Base-by-base conservation (phyloP, 805 yeast genomes). In the Yarrowia keelungensis region DNA sequence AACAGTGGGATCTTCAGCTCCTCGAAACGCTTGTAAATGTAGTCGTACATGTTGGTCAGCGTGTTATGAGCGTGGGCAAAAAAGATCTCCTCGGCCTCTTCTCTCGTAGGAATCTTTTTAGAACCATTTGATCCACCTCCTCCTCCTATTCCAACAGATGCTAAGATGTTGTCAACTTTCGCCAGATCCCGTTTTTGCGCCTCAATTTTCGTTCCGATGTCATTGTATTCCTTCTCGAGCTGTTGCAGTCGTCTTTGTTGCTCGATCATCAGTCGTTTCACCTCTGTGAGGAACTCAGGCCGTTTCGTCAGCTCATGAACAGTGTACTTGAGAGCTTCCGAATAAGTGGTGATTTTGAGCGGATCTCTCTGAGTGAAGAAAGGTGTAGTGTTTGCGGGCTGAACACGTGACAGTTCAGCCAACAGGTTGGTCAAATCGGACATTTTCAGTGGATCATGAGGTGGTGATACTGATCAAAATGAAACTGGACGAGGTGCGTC, bases 1-100 rank as follows among this genome's bases (percentile, higher is more conserved):
- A 62, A 62, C 39, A 62, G 26, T 2, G 67, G 67, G 8, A 62
- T 32, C 47, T 49, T 16, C 26, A 62, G 56, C 46, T 62, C 56
- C 67, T 62, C 56, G 9, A 62, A 41, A 19, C 67, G 67, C 43
- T 19, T 49, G 16, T 47, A 62, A 14, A 62, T 62, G 67, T 62
- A 62, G 26, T 62, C 67, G 39, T 62, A 49, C 67, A 62, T 62
- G 56, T 62, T 62, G 1, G 67, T 62, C 22, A 62, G 38, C 9
- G 56, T 39, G 9, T n/a, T 38, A 39, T 62, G 56, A 4, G 67
- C 67, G 10, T 38, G 36, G 1, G 36, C 38, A n/a, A 9, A 47
- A 8, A 62, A 62, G 0, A 26, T 22, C 3, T 22, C 56, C 36
- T 62, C 67, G 3, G 38, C 47, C 22, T 62, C 67, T 10, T 47